Evolutionary conservation across 1,139 yeast genomes (phyloP), one percentile per base, ranked within the genome.

Genomic region (Debaryomyces nepalensis): DNA sequence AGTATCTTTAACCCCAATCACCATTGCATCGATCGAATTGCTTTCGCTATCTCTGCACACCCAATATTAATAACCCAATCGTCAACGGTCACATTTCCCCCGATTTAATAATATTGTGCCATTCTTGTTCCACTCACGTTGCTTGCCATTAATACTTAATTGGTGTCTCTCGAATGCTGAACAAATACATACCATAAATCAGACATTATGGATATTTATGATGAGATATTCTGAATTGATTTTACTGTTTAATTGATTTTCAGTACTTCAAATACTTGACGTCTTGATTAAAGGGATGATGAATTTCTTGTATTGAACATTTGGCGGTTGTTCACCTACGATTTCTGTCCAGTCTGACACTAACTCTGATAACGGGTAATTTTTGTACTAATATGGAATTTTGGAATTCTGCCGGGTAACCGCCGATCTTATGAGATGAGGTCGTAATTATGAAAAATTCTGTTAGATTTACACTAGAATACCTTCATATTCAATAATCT

Each of bases 161-260:
- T 33, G 27, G 22, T 14, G n/a, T 6, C 15, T 14, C 27, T 8
- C 8, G 9, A 15, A 11, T 21, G 26, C 15, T 20, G 3, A 20
- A 34, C 12, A 29, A 33, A 36, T 45, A 73, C 81, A 59, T 76
- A 76, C 81, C 81, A 76, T 71, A 76, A 75, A 66, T 76, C 81
- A 61, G 80, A 74, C 80, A 75, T 75, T 51, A 43, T 54, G 42
- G 36, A 33, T 37, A 39, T 24, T 27, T 24, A 30, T 30, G 34
- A 33, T 36, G 16, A 36, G 15, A 19, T 26, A 30, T 34, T 34
- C 26, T 37, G 23, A 33, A 33, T 39, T 37, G 29, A 37, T 39
- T 39, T 23, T 22, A 39, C 37, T 31, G 37, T 33, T 26, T 31
- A 36, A 24, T 26, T 36, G 37, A 15, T 22, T 36, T 27, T 34